These are phyloP conservation scores for Buddleja alternifolia DNA, from an alignment of 257 asterid genomes.

Conservation along the genomic window DNA sequence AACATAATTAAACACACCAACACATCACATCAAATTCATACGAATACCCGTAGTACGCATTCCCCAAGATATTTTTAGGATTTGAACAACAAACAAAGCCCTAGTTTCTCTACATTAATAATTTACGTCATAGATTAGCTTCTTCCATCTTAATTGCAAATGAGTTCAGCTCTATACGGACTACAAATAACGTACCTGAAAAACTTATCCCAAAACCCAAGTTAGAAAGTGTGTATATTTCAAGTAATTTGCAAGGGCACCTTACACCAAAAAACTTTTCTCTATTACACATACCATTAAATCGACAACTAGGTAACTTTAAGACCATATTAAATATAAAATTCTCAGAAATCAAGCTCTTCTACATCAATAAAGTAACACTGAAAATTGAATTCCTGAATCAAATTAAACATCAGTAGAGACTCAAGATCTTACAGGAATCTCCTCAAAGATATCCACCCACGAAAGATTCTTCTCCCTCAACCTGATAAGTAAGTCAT, in stretches of 20 bases:
- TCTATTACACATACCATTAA: background rate
- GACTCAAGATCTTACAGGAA: conserved; percentile 63
- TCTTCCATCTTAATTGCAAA: background rate
- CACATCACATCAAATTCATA: no score
- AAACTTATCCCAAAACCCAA: background rate
- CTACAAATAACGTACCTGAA: background rate
- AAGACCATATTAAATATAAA: background rate
- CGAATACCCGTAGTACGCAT: no score
- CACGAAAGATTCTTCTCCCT: conserved; percentile 96
- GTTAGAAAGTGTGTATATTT: background rate
- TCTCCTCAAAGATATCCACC: conserved; percentile 98
- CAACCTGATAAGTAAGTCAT: conserved; percentile 57
- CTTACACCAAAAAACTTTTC: background rate
- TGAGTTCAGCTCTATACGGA: background rate
- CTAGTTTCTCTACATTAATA: background rate
- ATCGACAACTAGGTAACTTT: background rate
- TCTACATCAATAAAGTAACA: background rate
- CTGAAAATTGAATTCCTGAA: background rate
- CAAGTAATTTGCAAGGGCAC: background rate
- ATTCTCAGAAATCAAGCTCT: background rate
- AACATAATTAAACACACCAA: no score
- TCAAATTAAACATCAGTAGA: conserved; percentile 14
- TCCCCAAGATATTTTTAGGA: no score
- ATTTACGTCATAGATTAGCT: background rate
- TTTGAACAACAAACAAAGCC: background rate